Evolutionary conservation across 2,329 filamentous ascomycete species (phyloP).

Genomic region (Cladophialophora exuberans): DNA sequence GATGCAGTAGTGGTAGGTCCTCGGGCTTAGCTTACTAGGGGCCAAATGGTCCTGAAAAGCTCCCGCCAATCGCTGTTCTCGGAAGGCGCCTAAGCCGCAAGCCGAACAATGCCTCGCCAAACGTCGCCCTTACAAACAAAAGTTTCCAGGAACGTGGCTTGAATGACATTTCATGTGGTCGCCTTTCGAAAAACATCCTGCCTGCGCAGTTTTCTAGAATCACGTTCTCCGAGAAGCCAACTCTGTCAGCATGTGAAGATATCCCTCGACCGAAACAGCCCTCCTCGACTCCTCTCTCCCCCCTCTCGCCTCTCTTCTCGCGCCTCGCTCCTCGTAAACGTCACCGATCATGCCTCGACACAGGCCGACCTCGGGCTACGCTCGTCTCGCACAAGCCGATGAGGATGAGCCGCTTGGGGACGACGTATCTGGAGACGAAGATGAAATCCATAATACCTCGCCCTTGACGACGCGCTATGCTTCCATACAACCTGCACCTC

Average conservation of each 20-base stretch:
- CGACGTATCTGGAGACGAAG: conserved; percentile 67
- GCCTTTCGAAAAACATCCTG: background rate
- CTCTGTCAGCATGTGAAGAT: conserved; percentile 7
- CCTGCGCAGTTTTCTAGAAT: background rate
- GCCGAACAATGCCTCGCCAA: background rate
- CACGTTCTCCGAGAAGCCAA: background rate
- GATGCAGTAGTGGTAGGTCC: no score
- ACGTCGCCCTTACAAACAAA: conserved; percentile 4
- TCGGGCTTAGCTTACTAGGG: no score
- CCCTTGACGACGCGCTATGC: conserved; percentile 67
- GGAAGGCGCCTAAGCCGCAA: background rate
- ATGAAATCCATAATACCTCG: conserved; percentile 55
- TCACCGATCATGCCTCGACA: conserved; percentile 61
- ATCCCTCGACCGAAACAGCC: background rate
- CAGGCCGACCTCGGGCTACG: conserved; percentile 79
- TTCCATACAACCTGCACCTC: conserved; percentile 65
- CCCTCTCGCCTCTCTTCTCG: background rate
- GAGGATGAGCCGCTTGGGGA: conserved; percentile 64
- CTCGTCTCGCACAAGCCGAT: conserved; percentile 81
- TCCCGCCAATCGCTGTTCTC: no score
- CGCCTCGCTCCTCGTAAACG: background rate
- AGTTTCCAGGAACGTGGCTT: conserved; percentile 13
- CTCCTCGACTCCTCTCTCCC: background rate
- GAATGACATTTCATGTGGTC: conserved; percentile 1
- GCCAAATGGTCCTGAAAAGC: no score